phyloP scores from a whole-genome alignment of 768 basidiomycete genomes.

The Royoungia palumana region DNA sequence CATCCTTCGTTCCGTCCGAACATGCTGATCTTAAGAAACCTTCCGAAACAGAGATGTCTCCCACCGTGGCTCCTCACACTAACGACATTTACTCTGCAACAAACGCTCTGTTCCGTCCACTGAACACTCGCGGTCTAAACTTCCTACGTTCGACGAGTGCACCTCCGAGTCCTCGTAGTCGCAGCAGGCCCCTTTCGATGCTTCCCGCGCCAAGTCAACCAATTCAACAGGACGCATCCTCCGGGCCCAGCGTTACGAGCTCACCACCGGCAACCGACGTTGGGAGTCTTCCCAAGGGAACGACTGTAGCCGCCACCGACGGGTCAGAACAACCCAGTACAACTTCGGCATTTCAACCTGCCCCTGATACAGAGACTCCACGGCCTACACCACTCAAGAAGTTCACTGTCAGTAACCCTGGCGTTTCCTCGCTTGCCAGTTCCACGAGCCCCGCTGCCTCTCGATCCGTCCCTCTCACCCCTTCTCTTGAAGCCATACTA shows the following conservation, averaged over 20 bases:
- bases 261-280: not conserved
- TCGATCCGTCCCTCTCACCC: constrained; percentile 45
- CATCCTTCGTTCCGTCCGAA: constrained; percentile 37
- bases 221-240: not conserved
- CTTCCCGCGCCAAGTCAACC: constrained; percentile 4
- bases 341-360: not conserved
- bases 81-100: constrained; percentile 11
- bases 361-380: not conserved
- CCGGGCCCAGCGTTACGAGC: not conserved
- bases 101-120: constrained; percentile 36
- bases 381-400: constrained; percentile 14
- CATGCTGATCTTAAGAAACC: constrained; percentile 32
- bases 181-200: constrained; percentile 5
- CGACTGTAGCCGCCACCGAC: not conserved
- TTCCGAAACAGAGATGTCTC: constrained; percentile 17
- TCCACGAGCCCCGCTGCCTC: constrained; percentile 18
- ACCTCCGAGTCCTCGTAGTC: constrained; percentile 49
- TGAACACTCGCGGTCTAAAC: constrained; percentile 44
- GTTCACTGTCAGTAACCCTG: constrained; percentile 12
- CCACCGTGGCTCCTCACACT: constrained; percentile 5
- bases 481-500: constrained; percentile 63
- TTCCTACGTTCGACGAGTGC: constrained; percentile 58
- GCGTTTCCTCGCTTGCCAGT: constrained; percentile 11
- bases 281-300: not conserved
- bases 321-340: not conserved